Evolutionary conservation across 2,329 filamentous ascomycete genomes (phyloP).

Genomic region (Nakataea oryzae): DNA sequence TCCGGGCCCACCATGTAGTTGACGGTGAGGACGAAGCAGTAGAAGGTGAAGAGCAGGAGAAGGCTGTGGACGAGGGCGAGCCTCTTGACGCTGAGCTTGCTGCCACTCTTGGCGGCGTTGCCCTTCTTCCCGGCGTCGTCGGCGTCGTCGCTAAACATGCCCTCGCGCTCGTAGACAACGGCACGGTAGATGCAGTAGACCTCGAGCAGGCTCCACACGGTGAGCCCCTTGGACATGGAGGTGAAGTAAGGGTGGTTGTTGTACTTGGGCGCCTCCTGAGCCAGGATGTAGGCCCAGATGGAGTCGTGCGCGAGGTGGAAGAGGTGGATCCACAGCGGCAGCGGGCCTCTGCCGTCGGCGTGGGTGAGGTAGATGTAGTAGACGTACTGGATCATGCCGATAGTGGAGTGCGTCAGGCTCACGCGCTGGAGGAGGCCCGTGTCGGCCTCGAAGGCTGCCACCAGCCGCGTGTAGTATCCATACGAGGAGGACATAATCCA

Average conservation of each 20-base stretch:
- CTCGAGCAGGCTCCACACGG: conserved; percentile 6
- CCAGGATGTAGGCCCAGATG: conserved; percentile 6
- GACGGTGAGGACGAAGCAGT: conserved; percentile 1
- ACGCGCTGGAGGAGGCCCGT: neutral
- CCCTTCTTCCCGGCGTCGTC: neutral
- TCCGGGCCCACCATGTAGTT: conserved; percentile 1
- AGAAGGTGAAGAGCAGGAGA: neutral
- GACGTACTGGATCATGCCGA: conserved; percentile 9
- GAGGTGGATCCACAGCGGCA: conserved; percentile 10
- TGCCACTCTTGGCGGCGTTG: neutral
- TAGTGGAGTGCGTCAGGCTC: conserved; percentile 1
- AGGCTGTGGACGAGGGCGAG: neutral
- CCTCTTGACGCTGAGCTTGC: neutral
- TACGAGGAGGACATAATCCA: neutral
- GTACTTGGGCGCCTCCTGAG: conserved; percentile 1
- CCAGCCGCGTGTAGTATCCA: neutral
- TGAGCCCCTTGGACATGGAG: neutral
- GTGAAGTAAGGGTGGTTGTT: neutral
- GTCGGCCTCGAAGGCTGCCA: conserved; percentile 1
- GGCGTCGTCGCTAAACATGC: neutral
- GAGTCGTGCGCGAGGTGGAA: conserved; percentile 11
- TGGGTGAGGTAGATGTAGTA: conserved; percentile 7
- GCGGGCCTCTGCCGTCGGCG: conserved; percentile 7
- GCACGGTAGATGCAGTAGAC: conserved; percentile 6
- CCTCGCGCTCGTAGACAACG: neutral